These are phyloP conservation scores for Phlebiopsis flavidoalba DNA, from an alignment of 768 basidiomycete species.

Conservation along the genomic window DNA sequence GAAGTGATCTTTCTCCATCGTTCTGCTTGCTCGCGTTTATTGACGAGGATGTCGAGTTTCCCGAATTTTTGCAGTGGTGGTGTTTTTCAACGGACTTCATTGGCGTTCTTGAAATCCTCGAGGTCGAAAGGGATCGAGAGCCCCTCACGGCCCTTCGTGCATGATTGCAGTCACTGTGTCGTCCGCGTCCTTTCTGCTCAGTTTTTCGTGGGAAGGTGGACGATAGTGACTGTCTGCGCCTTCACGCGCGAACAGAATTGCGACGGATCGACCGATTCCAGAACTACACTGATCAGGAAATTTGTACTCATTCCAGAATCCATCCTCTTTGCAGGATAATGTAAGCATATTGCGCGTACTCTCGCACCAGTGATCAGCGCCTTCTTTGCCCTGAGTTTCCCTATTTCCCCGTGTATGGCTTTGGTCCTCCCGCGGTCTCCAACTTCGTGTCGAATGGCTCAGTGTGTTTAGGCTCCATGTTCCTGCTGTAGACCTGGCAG, in stretches of 20 bases:
- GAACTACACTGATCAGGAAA: conserved; percentile 21
- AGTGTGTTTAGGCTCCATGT: no score
- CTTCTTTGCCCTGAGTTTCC: conserved; percentile 31
- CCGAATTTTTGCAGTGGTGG: conserved; percentile 38
- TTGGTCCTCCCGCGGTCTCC: conserved; percentile 45
- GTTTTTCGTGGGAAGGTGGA: conserved; percentile 49
- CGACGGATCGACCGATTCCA: conserved; percentile 49
- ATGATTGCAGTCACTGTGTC: conserved; percentile 43
- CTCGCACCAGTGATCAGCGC: conserved; percentile 20
- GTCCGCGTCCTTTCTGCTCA: conserved; percentile 53
- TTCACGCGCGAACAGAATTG: conserved; percentile 47
- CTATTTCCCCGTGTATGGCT: conserved; percentile 49
- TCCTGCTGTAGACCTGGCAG: conserved; percentile 45
- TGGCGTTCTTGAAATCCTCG: conserved; percentile 34
- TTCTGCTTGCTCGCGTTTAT: conserved; percentile 53
- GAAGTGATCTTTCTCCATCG: conserved; percentile 37
- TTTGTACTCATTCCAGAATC: no score
- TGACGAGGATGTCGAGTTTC: conserved; percentile 51
- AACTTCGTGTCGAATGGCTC: conserved; percentile 33
- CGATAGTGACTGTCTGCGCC: conserved; percentile 49
- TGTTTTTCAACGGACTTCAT: conserved; percentile 40
- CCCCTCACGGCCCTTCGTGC: conserved; percentile 31
- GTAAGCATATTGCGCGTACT: conserved; percentile 6
- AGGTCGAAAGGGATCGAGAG: conserved; percentile 38
- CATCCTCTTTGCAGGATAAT: background rate